These are phyloP conservation scores for Solanum pennellii DNA, from an alignment of 257 asterid genomes.

Conservation along the genomic window DNA sequence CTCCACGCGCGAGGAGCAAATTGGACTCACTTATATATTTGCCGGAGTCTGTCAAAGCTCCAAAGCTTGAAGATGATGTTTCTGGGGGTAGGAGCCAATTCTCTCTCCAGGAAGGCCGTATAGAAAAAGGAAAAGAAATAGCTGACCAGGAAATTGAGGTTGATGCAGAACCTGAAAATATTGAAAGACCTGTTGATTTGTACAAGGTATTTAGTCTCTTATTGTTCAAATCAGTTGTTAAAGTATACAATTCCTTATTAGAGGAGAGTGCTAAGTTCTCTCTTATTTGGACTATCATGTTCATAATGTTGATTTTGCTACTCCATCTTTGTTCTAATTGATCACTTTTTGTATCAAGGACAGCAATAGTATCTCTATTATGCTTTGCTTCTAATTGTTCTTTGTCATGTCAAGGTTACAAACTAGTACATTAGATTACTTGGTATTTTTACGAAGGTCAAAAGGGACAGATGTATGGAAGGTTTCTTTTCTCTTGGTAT, in stretches of 20 bases:
- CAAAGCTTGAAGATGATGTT: slow-evolving; percentile 25
- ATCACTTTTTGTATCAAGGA: neutral
- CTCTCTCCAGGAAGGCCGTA: slow-evolving; percentile 13
- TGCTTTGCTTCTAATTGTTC: neutral
- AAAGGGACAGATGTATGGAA: neutral
- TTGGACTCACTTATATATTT: slow-evolving; percentile 72
- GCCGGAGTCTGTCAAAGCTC: slow-evolving; percentile 47
- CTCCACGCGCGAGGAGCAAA: slow-evolving; percentile 79
- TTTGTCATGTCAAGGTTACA: neutral
- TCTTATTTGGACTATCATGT: neutral
- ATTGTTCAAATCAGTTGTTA: neutral
- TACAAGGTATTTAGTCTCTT: slow-evolving; percentile 48
- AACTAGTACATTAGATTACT: neutral
- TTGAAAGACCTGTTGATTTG: slow-evolving; percentile 91
- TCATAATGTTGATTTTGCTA: neutral
- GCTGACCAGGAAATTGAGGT: slow-evolving; percentile 29
- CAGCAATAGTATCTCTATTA: neutral
- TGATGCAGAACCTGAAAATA: slow-evolving; percentile 52
- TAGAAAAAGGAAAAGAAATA: slow-evolving; percentile 20
- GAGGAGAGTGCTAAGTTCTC: neutral
- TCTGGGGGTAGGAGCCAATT: slow-evolving; percentile 11
- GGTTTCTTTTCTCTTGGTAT: neutral
- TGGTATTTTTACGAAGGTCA: neutral
- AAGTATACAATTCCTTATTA: neutral
- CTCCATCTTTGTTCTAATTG: neutral